A percentile compares a stretch with the other conserved stretches of the same genome.
Conservation (phyloP, 768 basidiomycete genomes). For the Boletus sensibilis region DNA sequence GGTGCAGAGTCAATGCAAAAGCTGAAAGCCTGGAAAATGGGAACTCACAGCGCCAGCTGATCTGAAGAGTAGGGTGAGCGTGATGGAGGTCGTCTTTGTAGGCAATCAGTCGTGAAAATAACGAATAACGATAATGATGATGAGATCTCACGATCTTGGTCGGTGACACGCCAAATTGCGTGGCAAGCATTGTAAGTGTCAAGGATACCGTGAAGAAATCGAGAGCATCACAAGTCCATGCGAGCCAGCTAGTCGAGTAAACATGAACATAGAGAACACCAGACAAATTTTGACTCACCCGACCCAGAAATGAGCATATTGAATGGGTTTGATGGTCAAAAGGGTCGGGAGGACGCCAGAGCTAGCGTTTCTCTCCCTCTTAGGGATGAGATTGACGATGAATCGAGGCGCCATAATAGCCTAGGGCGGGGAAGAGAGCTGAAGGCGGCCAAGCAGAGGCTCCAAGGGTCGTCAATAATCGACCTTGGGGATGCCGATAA, state of each 20-base stretch:
- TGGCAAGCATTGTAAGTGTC: slow-evolving; percentile 45
- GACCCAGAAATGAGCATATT: slow-evolving; percentile 58
- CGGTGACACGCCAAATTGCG: slow-evolving; percentile 46
- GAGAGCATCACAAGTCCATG: slow-evolving; percentile 85
- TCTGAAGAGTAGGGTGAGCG: slow-evolving; percentile 90
- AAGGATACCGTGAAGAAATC: slow-evolving; percentile 83
- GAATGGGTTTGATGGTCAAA: slow-evolving; percentile 44
- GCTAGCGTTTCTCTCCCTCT: slow-evolving; percentile 39
- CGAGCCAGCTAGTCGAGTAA: slow-evolving; percentile 58
- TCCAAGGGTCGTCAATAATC: background rate
- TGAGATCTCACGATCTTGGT: slow-evolving; percentile 42
- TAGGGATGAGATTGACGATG: slow-evolving; percentile 48
- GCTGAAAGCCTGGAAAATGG: background rate
- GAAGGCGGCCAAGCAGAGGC: background rate
- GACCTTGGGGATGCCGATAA: background rate
- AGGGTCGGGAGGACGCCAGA: slow-evolving; percentile 45
- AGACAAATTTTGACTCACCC: slow-evolving; percentile 38
- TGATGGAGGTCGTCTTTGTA: slow-evolving; percentile 74
- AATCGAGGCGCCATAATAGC: slow-evolving; percentile 33
- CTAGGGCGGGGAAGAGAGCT: background rate
- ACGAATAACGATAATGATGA: background rate
- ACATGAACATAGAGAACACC: background rate
- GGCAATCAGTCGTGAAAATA: background rate
- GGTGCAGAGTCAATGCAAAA: background rate
- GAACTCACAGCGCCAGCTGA: slow-evolving; percentile 63